phyloP scores from a whole-genome alignment of 495 filamentous ascomycete genomes.

The Talaromyces adpressus region DNA sequence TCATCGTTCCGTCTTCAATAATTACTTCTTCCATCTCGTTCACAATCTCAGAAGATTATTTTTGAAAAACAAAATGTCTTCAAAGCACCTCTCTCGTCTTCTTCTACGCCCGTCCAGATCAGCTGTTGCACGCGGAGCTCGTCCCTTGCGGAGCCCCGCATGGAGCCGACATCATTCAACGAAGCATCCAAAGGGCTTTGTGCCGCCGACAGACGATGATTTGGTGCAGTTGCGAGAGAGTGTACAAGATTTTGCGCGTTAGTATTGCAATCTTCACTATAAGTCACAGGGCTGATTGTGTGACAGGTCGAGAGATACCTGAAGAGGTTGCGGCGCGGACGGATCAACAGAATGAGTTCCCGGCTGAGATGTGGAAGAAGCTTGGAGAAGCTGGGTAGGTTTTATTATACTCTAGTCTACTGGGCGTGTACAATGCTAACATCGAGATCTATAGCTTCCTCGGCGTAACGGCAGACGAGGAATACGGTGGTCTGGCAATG shows the following conservation, averaged over 20 bases:
- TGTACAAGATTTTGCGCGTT: slow-evolving; percentile 84
- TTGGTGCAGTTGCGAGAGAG: slow-evolving; percentile 79
- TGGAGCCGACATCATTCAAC: slow-evolving; percentile 44
- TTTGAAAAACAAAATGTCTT: slow-evolving; percentile 21
- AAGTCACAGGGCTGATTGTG: too few relatives aligned
- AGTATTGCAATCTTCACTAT: too few relatives aligned
- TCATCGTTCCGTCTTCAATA: too few relatives aligned
- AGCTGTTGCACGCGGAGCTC: slow-evolving; percentile 12
- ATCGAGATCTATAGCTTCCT: slow-evolving; percentile 50
- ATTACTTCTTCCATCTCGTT: not conserved
- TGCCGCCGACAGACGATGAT: slow-evolving; percentile 65
- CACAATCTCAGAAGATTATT: not conserved
- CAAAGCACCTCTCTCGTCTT: slow-evolving; percentile 17
- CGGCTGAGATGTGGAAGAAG: slow-evolving; percentile 86
- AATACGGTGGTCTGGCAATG: slow-evolving; percentile 83
- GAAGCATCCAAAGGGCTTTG: slow-evolving; percentile 83
- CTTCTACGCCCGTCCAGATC: slow-evolving; percentile 27
- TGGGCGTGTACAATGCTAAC: not conserved
- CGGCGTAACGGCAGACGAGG: slow-evolving; percentile 90
- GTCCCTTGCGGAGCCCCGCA: slow-evolving; percentile 20
- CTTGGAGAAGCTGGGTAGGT: slow-evolving; percentile 72
- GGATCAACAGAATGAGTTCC: slow-evolving; percentile 84
- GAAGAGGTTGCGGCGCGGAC: slow-evolving; percentile 74
- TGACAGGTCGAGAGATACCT: slow-evolving; percentile 53
- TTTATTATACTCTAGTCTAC: too few relatives aligned